Percentiles rank a stretch among this genome's conserved stretches.
These are phyloP conservation scores for Hymenochaete sp. DNA, from an alignment of 1,284 basidiomycete species.

Conservation along the genomic window DNA sequence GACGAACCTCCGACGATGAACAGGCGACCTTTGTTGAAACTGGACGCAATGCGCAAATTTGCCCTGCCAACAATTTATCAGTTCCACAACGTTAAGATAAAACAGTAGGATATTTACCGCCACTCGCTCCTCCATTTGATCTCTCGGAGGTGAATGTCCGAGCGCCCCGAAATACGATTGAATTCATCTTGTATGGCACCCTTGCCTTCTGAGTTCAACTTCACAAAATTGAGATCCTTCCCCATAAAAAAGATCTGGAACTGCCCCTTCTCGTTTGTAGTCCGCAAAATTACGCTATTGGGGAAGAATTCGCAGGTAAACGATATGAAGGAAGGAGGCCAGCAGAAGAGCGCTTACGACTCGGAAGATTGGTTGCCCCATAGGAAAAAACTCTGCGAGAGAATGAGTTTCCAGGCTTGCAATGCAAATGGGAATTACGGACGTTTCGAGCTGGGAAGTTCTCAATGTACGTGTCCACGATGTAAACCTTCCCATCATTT, in stretches of 20 bases:
- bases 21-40: constrained; percentile 28
- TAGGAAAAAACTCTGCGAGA: background rate
- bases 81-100: background rate
- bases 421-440: too few relatives aligned
- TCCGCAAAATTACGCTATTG: constrained; percentile 1
- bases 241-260: constrained; percentile 9
- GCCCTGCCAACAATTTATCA: constrained; percentile 20
- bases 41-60: constrained; percentile 32
- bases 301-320: too few relatives aligned
- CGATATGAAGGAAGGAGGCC: too few relatives aligned
- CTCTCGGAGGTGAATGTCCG: constrained; percentile 6
- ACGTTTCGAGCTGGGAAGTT: too few relatives aligned
- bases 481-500: constrained; percentile 21
- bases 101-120: background rate
- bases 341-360: too few relatives aligned
- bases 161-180: background rate
- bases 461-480: constrained; percentile 6
- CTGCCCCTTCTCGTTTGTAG: background rate
- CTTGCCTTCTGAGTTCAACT: background rate
- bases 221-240: background rate
- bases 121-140: constrained; percentile 9
- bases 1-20: constrained; percentile 30
- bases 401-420: too few relatives aligned
- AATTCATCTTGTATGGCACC: constrained; percentile 1
- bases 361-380: background rate